Conservation (phyloP, 2,329 filamentous ascomycete species). For the Ophiocordyceps australis region DNA sequence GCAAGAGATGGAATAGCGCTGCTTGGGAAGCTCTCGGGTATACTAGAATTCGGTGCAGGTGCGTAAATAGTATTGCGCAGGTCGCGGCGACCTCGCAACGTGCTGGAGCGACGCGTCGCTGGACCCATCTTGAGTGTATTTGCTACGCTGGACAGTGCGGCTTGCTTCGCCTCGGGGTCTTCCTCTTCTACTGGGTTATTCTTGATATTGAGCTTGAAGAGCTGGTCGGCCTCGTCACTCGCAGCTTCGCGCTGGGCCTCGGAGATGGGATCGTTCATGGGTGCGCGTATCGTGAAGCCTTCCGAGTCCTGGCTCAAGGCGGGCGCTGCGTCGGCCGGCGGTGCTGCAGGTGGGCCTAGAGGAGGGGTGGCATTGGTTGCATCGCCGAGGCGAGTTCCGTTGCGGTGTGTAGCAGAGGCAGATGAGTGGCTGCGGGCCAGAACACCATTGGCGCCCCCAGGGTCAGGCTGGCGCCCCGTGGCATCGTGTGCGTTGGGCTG, state of each 20-base stretch:
- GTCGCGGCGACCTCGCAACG: constrained; percentile 73
- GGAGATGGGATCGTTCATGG: constrained; percentile 46
- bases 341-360: constrained; percentile 29
- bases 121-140: constrained; percentile 51
- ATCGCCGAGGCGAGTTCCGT: constrained; percentile 36
- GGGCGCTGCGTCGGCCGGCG: constrained; percentile 15
- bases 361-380: constrained; percentile 32
- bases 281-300: constrained; percentile 55
- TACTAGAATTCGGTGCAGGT: constrained; percentile 21
- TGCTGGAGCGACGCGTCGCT: constrained; percentile 53
- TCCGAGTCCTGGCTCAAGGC: constrained; percentile 45
- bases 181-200: constrained; percentile 64
- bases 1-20: constrained; percentile 5
- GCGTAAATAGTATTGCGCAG: constrained; percentile 83
- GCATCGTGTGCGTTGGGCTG: constrained; percentile 8
- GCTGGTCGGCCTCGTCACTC: constrained; percentile 40
- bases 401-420: no score
- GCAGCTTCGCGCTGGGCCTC: constrained; percentile 48
- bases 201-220: constrained; percentile 66
- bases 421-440: no score
- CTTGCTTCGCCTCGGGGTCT: constrained; percentile 54
- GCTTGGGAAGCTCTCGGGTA: constrained; percentile 14
- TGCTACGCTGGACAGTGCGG: constrained; percentile 57
- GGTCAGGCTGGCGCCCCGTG: constrained; percentile 9
- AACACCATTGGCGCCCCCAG: constrained; percentile 27